Evolutionary conservation across 2,329 filamentous ascomycete species (phyloP).

Genomic region (Aspergillus calidoustus): DNA sequence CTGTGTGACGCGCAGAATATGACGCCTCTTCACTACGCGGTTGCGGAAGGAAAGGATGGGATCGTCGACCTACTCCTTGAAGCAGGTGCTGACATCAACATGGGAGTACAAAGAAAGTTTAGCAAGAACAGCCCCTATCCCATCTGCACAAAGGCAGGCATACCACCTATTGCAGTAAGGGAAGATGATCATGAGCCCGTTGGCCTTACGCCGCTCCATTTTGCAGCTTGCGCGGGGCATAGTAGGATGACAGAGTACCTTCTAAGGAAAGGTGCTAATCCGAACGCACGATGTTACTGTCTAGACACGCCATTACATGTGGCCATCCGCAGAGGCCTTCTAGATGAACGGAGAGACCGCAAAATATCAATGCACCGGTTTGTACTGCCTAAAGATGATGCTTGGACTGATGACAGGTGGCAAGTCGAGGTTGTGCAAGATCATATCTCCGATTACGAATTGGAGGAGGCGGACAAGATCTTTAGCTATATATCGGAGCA

Average conservation of each 20-base stretch:
- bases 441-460: slow-evolving; percentile 7
- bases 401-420: slow-evolving; percentile 6
- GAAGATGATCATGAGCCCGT: background rate
- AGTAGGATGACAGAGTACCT: slow-evolving; percentile 4
- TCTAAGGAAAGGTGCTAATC: slow-evolving; percentile 5
- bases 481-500: background rate
- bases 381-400: background rate
- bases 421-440: background rate
- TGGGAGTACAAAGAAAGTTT: background rate
- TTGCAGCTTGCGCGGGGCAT: slow-evolving; percentile 12
- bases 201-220: slow-evolving; percentile 11
- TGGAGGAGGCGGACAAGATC: background rate
- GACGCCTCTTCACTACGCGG: slow-evolving; percentile 6
- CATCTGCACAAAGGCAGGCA: background rate
- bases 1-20: slow-evolving; percentile 1
- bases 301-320: slow-evolving; percentile 13
- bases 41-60: background rate
- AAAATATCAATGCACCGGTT: background rate
- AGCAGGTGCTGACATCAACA: slow-evolving; percentile 6
- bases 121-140: background rate
- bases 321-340: background rate
- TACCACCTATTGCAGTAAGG: background rate
- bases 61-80: slow-evolving; percentile 1
- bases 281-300: slow-evolving; percentile 3
- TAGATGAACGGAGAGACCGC: background rate